phyloP scores from a whole-genome alignment of 2,329 filamentous ascomycete species.

The Sporothrix pseudoabietina region DNA sequence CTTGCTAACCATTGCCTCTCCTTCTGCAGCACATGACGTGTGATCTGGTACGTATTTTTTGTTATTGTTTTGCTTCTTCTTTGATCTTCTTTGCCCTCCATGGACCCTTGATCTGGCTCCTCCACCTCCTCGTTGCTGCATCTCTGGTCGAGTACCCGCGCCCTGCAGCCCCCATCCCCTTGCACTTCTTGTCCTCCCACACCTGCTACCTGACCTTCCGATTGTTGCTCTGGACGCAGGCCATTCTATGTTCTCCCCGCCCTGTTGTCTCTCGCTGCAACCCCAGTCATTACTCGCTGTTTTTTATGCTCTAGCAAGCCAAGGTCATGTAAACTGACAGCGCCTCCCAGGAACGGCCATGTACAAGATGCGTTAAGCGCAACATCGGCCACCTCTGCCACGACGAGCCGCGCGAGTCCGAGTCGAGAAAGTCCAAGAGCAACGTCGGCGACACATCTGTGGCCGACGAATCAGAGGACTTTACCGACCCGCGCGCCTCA shows the following conservation, averaged over 20 bases:
- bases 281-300: neutral
- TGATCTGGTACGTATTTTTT: slow-evolving; percentile 71
- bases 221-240: neutral
- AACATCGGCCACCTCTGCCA: slow-evolving; percentile 98
- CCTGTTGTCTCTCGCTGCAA: neutral
- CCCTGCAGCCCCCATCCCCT: slow-evolving; percentile 14
- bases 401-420: slow-evolving; percentile 88
- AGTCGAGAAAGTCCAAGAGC: slow-evolving; percentile 76
- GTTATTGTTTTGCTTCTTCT: slow-evolving; percentile 29
- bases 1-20: slow-evolving; percentile 26
- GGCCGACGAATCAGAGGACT: slow-evolving; percentile 63
- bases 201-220: slow-evolving; percentile 18
- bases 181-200: slow-evolving; percentile 32
- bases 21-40: slow-evolving; percentile 80
- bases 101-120: neutral
- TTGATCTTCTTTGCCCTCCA: neutral
- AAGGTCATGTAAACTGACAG: slow-evolving; percentile 16
- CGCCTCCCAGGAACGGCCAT: slow-evolving; percentile 78
- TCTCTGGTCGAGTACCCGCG: slow-evolving; percentile 16
- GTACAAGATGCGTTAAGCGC: slow-evolving; percentile 95
- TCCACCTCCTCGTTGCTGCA: neutral
- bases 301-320: slow-evolving; percentile 25
- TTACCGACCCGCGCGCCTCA: slow-evolving; percentile 58
- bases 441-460: slow-evolving; percentile 57
- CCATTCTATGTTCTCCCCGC: slow-evolving; percentile 37